Conservation (phyloP, 768 basidiomycete genomes). For the Amanita jacksonii region DNA sequence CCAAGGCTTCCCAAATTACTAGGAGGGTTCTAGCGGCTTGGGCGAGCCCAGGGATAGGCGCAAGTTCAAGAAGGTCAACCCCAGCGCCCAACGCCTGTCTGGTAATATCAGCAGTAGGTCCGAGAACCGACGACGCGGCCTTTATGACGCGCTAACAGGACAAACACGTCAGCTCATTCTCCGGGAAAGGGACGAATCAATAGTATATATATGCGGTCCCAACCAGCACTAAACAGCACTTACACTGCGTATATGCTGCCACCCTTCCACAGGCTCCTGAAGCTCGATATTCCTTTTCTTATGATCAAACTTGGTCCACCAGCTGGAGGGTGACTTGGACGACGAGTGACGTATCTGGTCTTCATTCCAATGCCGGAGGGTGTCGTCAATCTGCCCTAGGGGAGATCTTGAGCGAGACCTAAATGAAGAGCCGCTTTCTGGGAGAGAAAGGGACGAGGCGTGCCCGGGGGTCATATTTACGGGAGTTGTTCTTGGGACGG, state of each 20-base stretch:
- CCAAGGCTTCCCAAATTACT: constrained; percentile 45
- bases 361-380: constrained; percentile 3
- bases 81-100: constrained; percentile 27
- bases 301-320: constrained; percentile 19
- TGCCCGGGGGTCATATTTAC: not conserved
- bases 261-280: constrained; percentile 29
- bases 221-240: constrained; percentile 1
- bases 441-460: not conserved
- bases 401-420: constrained; percentile 4
- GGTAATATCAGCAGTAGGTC: constrained; percentile 23
- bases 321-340: constrained; percentile 15
- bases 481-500: not conserved
- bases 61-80: constrained; percentile 29
- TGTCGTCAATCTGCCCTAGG: constrained; percentile 4
- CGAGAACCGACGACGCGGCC: constrained; percentile 24
- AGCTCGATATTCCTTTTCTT: constrained; percentile 26
- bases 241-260: constrained; percentile 27
- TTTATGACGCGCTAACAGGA: constrained; percentile 22
- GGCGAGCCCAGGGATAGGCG: constrained; percentile 43
- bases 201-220: not conserved
- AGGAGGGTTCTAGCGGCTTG: constrained; percentile 38
- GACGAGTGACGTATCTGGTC: not conserved
- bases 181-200: no score
- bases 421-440: not conserved
- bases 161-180: no score